Evolutionary conservation across 2,329 filamentous ascomycete genomes (phyloP).

Genomic region (Fusarium annulatum): DNA sequence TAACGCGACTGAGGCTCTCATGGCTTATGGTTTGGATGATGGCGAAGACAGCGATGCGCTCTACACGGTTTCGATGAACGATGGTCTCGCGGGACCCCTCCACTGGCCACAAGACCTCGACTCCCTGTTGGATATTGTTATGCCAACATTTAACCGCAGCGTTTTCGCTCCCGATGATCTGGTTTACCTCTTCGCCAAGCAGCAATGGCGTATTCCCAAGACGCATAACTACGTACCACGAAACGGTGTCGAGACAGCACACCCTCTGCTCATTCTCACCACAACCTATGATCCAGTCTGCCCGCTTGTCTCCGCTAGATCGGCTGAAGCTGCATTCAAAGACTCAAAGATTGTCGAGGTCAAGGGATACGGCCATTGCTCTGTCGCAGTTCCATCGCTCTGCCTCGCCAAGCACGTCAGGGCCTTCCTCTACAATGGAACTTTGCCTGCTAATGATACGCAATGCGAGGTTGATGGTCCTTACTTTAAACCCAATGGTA

Average conservation of each 20-base stretch:
- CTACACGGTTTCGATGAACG: slow-evolving; percentile 45
- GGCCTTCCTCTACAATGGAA: slow-evolving; percentile 52
- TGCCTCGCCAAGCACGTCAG: slow-evolving; percentile 52
- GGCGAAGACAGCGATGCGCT: slow-evolving; percentile 42
- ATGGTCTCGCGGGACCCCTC: slow-evolving; percentile 37
- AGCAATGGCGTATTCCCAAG: slow-evolving; percentile 46
- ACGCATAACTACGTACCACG: slow-evolving; percentile 45
- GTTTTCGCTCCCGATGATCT: slow-evolving; percentile 46
- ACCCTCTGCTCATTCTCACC: slow-evolving; percentile 49
- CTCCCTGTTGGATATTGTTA: slow-evolving; percentile 49
- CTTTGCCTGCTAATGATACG: slow-evolving; percentile 49
- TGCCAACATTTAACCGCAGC: slow-evolving; percentile 48
- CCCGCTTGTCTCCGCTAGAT: slow-evolving; percentile 52
- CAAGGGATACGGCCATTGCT: slow-evolving; percentile 57
- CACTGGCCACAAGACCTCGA: slow-evolving; percentile 50
- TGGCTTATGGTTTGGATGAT: slow-evolving; percentile 47
- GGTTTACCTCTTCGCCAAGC: slow-evolving; percentile 48
- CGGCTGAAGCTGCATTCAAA: slow-evolving; percentile 50
- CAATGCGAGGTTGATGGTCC: slow-evolving; percentile 53
- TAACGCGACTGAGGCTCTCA: slow-evolving; percentile 53
- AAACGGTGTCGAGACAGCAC: slow-evolving; percentile 48
- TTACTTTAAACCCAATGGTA: slow-evolving; percentile 48
- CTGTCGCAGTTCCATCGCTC: slow-evolving; percentile 51
- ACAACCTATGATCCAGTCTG: slow-evolving; percentile 62
- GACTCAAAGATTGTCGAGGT: slow-evolving; percentile 55